Percentiles rank a stretch among this genome's conserved stretches.
Evolutionary conservation across 2,329 filamentous ascomycete genomes (phyloP).

Genomic region (Ramichloridium luteum): DNA sequence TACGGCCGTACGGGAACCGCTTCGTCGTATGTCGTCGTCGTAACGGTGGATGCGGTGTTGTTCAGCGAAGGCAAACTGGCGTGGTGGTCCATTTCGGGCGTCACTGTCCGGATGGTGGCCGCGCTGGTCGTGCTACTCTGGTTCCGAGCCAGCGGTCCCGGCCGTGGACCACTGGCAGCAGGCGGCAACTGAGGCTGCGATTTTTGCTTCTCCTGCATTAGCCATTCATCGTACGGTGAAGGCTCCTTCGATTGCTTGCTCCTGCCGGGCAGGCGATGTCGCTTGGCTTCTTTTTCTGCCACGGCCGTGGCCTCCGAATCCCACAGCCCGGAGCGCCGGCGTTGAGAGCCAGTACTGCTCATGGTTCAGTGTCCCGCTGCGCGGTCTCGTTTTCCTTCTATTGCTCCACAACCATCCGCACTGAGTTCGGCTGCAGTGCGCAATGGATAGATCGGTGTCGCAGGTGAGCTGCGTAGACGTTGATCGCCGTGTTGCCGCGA

Average conservation of each 20-base stretch:
- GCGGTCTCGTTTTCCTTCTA: no score
- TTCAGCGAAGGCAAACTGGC: constrained; percentile 8
- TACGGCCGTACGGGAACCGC: neutral
- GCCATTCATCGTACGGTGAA: constrained; percentile 23
- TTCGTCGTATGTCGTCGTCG: neutral
- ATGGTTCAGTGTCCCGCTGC: no score
- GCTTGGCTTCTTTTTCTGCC: constrained; percentile 7
- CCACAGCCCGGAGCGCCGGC: constrained; percentile 14
- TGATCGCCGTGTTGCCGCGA: no score
- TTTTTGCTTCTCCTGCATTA: constrained; percentile 15
- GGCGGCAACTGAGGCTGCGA: no score
- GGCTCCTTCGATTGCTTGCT: constrained; percentile 19
- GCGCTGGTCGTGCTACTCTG: constrained; percentile 13
- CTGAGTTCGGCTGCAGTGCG: no score
- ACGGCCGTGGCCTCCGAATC: constrained; percentile 8
- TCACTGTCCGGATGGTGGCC: constrained; percentile 50
- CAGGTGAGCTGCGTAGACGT: no score
- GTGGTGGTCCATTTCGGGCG: constrained; percentile 40
- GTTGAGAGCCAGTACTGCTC: constrained; percentile 3
- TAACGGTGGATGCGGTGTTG: no score
- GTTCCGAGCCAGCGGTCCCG: constrained; percentile 8
- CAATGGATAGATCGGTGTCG: no score
- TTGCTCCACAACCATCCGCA: no score
- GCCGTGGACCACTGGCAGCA: no score
- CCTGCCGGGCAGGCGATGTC: constrained; percentile 10